A percentile compares a stretch with the other conserved stretches of the same genome.
Conservation (phyloP, 257 asterid species). For the Gentiana straminea region DNA sequence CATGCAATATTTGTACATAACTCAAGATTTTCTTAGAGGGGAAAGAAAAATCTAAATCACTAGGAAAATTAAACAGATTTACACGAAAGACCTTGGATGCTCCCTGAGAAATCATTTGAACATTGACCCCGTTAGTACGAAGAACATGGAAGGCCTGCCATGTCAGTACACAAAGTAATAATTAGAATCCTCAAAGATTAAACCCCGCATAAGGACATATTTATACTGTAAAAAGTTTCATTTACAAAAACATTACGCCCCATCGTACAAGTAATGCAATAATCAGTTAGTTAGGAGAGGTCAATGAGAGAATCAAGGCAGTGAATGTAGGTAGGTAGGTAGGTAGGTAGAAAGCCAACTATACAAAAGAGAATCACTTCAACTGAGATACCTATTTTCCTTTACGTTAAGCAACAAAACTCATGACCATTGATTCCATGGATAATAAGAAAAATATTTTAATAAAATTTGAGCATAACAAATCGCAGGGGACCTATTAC, state of each 20-base stretch:
- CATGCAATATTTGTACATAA: neutral
- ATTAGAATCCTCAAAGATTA: neutral
- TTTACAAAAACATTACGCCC: too few relatives aligned
- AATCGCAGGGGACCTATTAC: too few relatives aligned
- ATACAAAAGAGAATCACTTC: neutral
- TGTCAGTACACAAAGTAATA: neutral
- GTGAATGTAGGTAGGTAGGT: too few relatives aligned
- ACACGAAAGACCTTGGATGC: conserved; percentile 40
- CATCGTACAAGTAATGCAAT: too few relatives aligned
- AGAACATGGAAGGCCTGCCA: conserved; percentile 75
- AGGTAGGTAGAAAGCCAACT: neutral
- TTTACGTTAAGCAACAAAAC: too few relatives aligned
- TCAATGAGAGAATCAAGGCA: neutral
- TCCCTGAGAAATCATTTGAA: conserved; percentile 92
- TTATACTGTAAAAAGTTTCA: too few relatives aligned
- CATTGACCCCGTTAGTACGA: conserved; percentile 51
- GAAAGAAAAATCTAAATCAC: neutral
- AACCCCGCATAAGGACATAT: too few relatives aligned
- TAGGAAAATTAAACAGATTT: neutral
- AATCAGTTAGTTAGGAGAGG: neutral
- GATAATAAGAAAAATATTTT: too few relatives aligned
- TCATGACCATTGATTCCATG: too few relatives aligned
- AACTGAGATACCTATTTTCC: too few relatives aligned
- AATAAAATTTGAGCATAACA: too few relatives aligned
- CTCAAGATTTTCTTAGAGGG: neutral